Evolutionary conservation across 1,284 basidiomycete species (phyloP).

Genomic region (Entoloma clypeatum): DNA sequence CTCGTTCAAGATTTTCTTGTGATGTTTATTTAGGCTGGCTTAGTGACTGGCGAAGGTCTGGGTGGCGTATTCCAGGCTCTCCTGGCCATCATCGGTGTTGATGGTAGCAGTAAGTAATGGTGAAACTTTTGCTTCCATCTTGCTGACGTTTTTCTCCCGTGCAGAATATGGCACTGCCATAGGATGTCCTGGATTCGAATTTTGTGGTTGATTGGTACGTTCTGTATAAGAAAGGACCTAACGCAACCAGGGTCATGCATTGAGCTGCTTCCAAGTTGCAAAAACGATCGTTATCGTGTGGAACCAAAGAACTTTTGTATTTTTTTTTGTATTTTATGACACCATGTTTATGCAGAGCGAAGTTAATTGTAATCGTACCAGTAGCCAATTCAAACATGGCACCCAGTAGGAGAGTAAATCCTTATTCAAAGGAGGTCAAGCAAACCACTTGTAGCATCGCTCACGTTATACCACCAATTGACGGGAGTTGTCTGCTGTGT

Average conservation of each 20-base stretch:
- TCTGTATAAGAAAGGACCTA: too few species aligned
- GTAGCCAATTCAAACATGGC: too few species aligned
- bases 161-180: conserved; percentile 44
- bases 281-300: too few species aligned
- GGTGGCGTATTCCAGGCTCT: conserved; percentile 66
- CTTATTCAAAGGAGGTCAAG: conserved; percentile 3
- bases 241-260: too few species aligned
- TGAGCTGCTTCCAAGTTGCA: too few species aligned
- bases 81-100: conserved; percentile 46
- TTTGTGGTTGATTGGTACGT: conserved; percentile 49
- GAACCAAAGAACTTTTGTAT: too few species aligned
- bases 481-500: conserved; percentile 21
- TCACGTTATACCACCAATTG: conserved; percentile 24
- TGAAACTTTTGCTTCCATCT: background rate
- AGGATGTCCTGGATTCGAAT: conserved; percentile 47
- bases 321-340: too few species aligned
- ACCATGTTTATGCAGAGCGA: too few species aligned
- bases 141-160: background rate
- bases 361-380: too few species aligned
- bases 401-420: too few species aligned
- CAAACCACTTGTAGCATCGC: conserved; percentile 2
- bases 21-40: conserved; percentile 37
- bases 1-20: conserved; percentile 5
- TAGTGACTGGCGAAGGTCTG: conserved; percentile 67
- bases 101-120: conserved; percentile 43